A percentile compares a stretch with the other conserved stretches of the same genome.
Conservation (phyloP, 192 early-diverging fungal species). For the Dimargaris verticillata region DNA sequence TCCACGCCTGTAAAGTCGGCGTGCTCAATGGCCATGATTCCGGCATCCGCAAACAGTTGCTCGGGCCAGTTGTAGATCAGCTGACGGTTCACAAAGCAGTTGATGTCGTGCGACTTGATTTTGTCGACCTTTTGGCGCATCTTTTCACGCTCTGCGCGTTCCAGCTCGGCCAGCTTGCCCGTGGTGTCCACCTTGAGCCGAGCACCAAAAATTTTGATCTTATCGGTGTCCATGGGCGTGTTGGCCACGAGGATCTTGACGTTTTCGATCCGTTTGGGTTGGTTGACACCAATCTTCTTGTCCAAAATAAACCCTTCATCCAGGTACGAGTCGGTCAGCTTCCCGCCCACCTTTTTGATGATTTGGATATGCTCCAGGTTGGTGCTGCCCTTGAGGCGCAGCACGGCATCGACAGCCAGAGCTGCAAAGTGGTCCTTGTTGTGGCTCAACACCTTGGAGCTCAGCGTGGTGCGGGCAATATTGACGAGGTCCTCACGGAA, state of each 20-base stretch:
- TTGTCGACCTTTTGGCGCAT: constrained; percentile 98
- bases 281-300: constrained; percentile 98
- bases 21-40: constrained; percentile 94
- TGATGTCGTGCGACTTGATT: constrained; percentile 93
- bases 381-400: constrained; percentile 89
- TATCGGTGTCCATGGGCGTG: constrained; percentile 99
- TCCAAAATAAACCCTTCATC: constrained; percentile 95
- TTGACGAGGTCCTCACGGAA: constrained; percentile 88
- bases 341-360: constrained; percentile 96
- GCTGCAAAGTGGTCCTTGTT: constrained; percentile 95
- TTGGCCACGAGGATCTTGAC: constrained; percentile 95
- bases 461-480: constrained; percentile 94
- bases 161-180: constrained; percentile 92
- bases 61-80: constrained; percentile 99
- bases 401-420: constrained; percentile 89
- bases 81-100: constrained; percentile 99
- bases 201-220: constrained; percentile 99
- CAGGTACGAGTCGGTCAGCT: constrained; percentile 85
- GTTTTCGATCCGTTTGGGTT: constrained; percentile 89
- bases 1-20: constrained; percentile 98
- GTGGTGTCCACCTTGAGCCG: constrained; percentile 90
- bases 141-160: constrained; percentile 95
- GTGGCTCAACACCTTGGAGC: constrained; percentile 88
- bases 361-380: constrained; percentile 98
- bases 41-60: constrained; percentile 94